Percentiles rank a stretch among this genome's conserved stretches.
Evolutionary conservation across 1,139 yeast species (phyloP).

Genomic region (Sugiyamaella novakii): DNA sequence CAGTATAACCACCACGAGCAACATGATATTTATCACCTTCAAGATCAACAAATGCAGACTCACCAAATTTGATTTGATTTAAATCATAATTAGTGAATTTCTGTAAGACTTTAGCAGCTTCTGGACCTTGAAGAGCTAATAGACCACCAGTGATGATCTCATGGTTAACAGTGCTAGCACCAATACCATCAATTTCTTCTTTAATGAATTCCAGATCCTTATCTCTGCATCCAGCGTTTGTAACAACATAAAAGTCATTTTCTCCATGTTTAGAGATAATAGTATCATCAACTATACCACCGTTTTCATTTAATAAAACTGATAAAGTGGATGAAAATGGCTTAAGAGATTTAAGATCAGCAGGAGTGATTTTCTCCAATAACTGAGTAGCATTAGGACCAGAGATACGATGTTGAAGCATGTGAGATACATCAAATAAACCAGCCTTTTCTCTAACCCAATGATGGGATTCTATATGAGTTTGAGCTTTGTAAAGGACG

Average conservation of each 20-base stretch:
- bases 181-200: constrained; percentile 50
- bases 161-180: constrained; percentile 53
- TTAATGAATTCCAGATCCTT: constrained; percentile 71
- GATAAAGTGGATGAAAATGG: constrained; percentile 71
- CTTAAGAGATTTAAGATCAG: constrained; percentile 63
- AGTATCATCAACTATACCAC: constrained; percentile 87
- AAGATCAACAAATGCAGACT: constrained; percentile 59
- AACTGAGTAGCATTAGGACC: constrained; percentile 73
- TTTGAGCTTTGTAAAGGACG: constrained; percentile 74
- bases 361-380: constrained; percentile 80
- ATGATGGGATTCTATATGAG: constrained; percentile 88
- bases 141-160: constrained; percentile 71
- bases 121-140: constrained; percentile 91
- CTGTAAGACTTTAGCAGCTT: constrained; percentile 66
- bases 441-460: constrained; percentile 93
- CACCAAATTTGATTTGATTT: constrained; percentile 70
- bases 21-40: constrained; percentile 57
- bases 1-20: constrained; percentile 96
- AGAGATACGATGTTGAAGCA: constrained; percentile 81
- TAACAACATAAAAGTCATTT: constrained; percentile 84
- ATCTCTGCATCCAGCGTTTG: constrained; percentile 93
- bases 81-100: constrained; percentile 64
- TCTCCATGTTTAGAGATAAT: constrained; percentile 83
- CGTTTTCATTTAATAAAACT: constrained; percentile 69
- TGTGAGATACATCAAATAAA: constrained; percentile 92